A percentile compares a stretch with the other conserved stretches of the same genome.
These are phyloP conservation scores for Talaromyces sp. DNA, from an alignment of 2,329 filamentous ascomycete genomes.

Conservation along the genomic window DNA sequence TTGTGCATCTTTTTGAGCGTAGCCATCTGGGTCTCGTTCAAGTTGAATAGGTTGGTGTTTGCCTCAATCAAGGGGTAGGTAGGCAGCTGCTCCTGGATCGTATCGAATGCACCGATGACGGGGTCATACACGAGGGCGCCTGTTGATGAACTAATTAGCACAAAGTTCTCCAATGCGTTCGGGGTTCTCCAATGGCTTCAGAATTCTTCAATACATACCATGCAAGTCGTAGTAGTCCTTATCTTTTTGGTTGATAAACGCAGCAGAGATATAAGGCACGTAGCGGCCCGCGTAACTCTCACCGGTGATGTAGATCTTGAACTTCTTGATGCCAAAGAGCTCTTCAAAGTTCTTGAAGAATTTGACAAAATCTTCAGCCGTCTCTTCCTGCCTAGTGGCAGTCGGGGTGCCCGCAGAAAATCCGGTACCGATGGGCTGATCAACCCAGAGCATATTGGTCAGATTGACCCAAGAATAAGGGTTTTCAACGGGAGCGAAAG, in stretches of 20 bases:
- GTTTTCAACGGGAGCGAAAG: conserved; percentile 58
- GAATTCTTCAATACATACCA: too few species aligned
- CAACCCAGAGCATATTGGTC: conserved; percentile 66
- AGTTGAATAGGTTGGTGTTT: conserved; percentile 39
- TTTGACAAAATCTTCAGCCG: conserved; percentile 64
- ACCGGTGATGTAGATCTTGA: conserved; percentile 68
- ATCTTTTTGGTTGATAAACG: conserved; percentile 66
- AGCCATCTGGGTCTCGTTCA: conserved; percentile 39
- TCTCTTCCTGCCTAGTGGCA: conserved; percentile 61
- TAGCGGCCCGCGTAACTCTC: conserved; percentile 68
- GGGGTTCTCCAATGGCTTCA: too few species aligned
- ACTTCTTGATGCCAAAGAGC: conserved; percentile 60
- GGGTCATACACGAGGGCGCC: conserved; percentile 67
- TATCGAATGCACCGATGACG: conserved; percentile 40
- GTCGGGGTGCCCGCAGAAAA: conserved; percentile 62
- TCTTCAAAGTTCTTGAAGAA: conserved; percentile 76
- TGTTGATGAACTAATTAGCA: conserved; percentile 3
- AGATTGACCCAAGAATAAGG: conserved; percentile 69
- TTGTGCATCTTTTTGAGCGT: conserved; percentile 36
- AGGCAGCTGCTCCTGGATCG: conserved; percentile 27
- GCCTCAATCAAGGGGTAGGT: conserved; percentile 38
- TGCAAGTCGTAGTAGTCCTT: conserved; percentile 62
- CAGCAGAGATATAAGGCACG: conserved; percentile 67
- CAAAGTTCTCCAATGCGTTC: too few species aligned
- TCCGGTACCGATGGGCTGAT: conserved; percentile 53